Evolutionary conservation across 2,329 filamentous ascomycete genomes (phyloP), one percentile per base, ranked within the genome.

Genomic region (Pseudofabraea citricarpa): DNA sequence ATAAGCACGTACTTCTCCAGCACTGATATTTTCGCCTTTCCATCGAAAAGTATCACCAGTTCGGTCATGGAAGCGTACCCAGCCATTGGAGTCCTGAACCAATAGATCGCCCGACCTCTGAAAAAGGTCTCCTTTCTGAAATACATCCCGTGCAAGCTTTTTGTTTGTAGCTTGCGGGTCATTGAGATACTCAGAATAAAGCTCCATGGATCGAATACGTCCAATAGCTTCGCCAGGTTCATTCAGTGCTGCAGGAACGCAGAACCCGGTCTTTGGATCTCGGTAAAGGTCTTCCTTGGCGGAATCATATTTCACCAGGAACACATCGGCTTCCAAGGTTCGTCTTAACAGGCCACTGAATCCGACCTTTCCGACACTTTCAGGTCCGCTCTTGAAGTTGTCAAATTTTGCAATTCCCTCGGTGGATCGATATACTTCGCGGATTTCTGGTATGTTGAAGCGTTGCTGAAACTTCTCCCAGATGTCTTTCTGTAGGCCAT

Each of bases 21-120:
- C 67, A 40, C 64, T 68, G 5, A 72, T 68, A 40, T 71, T 71
- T 58, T 72, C 69, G 2, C 68, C 67, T 47, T 70, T 74, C 73
- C 73, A 77, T 10, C 73, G 62, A 58, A 71, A 77, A 0, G 73
- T 77, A 49, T 77, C 73, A 12, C 73, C 73, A 37, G 75, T 63
- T 5, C 73, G 65, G 50, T 73, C 70, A 38, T 68, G 62, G 49
- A 72, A 73, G 16, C 58, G 61, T 3, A 73, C 55, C 65, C 69
- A 71, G 0, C 69, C 68, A 18, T 59, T 56, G 2, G 49, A 38
- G 31, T 71, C 67, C 26, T 62, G 63, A 5, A 69, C 53, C 9
- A 71, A 50, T 13, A 71, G 43, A 52, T 72, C 69, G 3, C 69
- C 69, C 36, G 64, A 70, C 26, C 66, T 63, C 45, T 71, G 67